Conservation (phyloP, 2,329 filamentous ascomycete genomes). For the Conoideocrella luteorostrata region DNA sequence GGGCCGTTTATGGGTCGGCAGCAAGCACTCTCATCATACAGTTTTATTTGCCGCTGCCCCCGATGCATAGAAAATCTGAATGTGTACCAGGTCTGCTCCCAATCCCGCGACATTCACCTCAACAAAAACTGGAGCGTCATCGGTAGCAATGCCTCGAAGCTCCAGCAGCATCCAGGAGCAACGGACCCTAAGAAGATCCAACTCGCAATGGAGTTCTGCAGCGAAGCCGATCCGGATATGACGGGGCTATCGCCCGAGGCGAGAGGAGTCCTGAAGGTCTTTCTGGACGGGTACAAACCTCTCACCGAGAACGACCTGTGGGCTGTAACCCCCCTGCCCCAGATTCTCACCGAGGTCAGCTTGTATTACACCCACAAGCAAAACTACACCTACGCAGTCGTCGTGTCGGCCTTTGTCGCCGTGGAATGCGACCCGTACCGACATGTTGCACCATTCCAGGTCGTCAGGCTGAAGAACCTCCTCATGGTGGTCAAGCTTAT, state of each 20-base stretch:
- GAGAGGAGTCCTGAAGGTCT: background rate
- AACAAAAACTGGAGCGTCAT: slow-evolving; percentile 41
- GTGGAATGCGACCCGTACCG: slow-evolving; percentile 44
- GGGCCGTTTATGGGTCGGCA: slow-evolving; percentile 36
- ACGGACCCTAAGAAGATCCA: slow-evolving; percentile 19
- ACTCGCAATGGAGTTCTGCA: slow-evolving; percentile 5
- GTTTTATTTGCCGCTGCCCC: slow-evolving; percentile 45
- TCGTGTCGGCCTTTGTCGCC: slow-evolving; percentile 41
- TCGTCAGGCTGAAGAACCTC: slow-evolving; percentile 43
- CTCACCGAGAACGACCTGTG: slow-evolving; percentile 29
- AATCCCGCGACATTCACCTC: slow-evolving; percentile 33
- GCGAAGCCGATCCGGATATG: background rate
- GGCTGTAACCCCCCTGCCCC: slow-evolving; percentile 43
- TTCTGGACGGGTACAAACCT: slow-evolving; percentile 13
- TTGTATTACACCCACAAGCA: slow-evolving; percentile 37
- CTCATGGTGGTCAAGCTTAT: slow-evolving; percentile 47
- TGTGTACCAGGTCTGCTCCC: slow-evolving; percentile 45
- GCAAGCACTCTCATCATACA: slow-evolving; percentile 39
- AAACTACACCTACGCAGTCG: slow-evolving; percentile 37
- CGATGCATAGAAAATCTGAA: slow-evolving; percentile 46
- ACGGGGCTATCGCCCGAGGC: background rate
- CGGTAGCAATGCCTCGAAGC: slow-evolving; percentile 16
- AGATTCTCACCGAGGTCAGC: slow-evolving; percentile 37
- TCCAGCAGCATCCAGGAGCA: slow-evolving; percentile 12
- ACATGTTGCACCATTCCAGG: slow-evolving; percentile 43